A percentile compares a stretch with the other conserved stretches of the same genome.
phyloP scores from a whole-genome alignment of 257 asterid genomes.

The Capsicum baccatum region DNA sequence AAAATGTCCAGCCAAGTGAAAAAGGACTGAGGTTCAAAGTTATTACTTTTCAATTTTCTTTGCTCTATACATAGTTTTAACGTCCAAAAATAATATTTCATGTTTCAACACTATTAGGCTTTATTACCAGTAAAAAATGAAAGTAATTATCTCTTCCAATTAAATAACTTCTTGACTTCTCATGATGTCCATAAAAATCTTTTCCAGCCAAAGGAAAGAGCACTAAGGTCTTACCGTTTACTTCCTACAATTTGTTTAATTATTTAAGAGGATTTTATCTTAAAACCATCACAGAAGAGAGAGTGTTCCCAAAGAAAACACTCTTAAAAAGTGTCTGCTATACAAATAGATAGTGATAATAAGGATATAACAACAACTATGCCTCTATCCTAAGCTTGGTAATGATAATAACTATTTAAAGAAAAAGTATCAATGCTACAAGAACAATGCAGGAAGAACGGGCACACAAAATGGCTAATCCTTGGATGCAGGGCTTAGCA shows the following conservation, averaged over 20 bases:
- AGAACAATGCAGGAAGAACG: not conserved
- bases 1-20: too few relatives aligned
- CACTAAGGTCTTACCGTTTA: not conserved
- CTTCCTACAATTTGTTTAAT: conserved; percentile 2
- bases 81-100: too few relatives aligned
- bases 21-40: too few relatives aligned
- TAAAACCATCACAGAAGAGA: not conserved
- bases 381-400: not conserved
- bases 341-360: not conserved
- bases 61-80: too few relatives aligned
- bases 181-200: not conserved
- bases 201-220: not conserved
- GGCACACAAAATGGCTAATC: conserved; percentile 2
- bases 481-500: not conserved
- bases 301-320: not conserved
- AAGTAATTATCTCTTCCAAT: too few relatives aligned
- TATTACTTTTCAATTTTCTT: too few relatives aligned
- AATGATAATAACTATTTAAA: not conserved
- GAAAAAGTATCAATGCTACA: not conserved
- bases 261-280: not conserved
- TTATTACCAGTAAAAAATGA: too few relatives aligned
- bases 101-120: too few relatives aligned
- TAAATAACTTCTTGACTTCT: not conserved
- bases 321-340: not conserved
- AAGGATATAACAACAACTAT: not conserved